A percentile compares a stretch with the other conserved stretches of the same genome.
phyloP scores from a whole-genome alignment of 192 early-diverging fungal genomes.

The Backusella tuberculispora region DNA sequence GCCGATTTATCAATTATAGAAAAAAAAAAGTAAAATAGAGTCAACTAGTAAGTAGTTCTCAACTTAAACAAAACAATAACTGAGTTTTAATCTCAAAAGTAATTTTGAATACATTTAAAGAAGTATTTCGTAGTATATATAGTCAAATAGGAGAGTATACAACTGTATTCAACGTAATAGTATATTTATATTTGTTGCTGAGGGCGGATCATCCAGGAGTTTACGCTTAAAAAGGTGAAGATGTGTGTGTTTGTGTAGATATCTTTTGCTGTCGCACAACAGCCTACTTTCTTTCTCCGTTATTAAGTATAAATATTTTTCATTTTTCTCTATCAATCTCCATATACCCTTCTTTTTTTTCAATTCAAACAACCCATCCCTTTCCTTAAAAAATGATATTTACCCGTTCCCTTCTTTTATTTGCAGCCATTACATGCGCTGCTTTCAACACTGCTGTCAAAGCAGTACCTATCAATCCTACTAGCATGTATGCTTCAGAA shows the following conservation, averaged over 20 bases:
- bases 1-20: not conserved
- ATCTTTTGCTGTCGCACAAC: not conserved
- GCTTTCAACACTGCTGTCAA: not conserved
- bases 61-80: not conserved
- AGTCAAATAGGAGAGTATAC: not conserved
- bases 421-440: not conserved
- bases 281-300: constrained; percentile 13
- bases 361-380: constrained; percentile 16
- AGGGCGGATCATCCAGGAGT: not conserved
- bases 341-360: constrained; percentile 20
- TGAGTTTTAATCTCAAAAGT: not conserved
- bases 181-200: not conserved
- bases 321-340: constrained; percentile 30
- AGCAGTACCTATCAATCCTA: constrained; percentile 9
- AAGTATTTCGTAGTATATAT: not conserved
- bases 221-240: not conserved
- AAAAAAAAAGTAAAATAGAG: not conserved
- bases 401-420: constrained; percentile 17
- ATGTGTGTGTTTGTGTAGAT: not conserved
- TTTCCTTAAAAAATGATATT: constrained; percentile 25
- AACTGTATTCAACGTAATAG: not conserved
- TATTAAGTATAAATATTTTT: constrained; percentile 21
- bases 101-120: not conserved
- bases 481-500: not conserved
- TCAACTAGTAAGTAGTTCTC: not conserved